A percentile compares a stretch with the other conserved stretches of the same genome.
phyloP scores from a whole-genome alignment of 1,284 basidiomycete species.

The Ganoderma lucidum region DNA sequence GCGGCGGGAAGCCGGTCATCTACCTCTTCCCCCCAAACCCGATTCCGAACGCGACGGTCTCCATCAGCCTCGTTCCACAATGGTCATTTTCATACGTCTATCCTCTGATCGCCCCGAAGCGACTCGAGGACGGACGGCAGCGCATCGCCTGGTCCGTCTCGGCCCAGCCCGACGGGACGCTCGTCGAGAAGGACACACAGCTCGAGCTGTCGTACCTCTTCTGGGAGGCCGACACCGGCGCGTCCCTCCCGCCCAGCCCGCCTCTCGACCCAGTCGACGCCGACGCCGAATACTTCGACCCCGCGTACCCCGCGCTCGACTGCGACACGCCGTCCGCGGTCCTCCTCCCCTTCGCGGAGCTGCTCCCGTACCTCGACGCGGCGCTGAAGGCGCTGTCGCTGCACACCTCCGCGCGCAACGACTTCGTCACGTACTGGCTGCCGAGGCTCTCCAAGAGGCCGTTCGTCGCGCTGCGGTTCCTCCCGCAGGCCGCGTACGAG shows the following conservation, averaged over 20 bases:
- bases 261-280: neutral
- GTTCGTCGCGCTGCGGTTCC: slow-evolving; percentile 54
- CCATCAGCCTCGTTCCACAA: slow-evolving; percentile 11
- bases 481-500: slow-evolving; percentile 51
- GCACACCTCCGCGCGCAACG: slow-evolving; percentile 50
- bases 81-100: slow-evolving; percentile 21
- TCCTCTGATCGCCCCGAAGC: slow-evolving; percentile 2
- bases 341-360: slow-evolving; percentile 37
- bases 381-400: slow-evolving; percentile 45
- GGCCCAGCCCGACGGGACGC: slow-evolving; percentile 2
- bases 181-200: neutral
- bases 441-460: slow-evolving; percentile 48
- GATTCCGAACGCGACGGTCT: neutral
- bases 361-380: slow-evolving; percentile 47
- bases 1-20: slow-evolving; percentile 13
- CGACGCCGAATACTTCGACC: slow-evolving; percentile 18
- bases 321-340: slow-evolving; percentile 27
- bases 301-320: neutral
- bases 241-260: neutral
- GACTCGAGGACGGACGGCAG: slow-evolving; percentile 7
- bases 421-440: slow-evolving; percentile 55
- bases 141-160: slow-evolving; percentile 31
- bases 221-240: slow-evolving; percentile 41
- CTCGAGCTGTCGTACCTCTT: slow-evolving; percentile 32
- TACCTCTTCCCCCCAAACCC: slow-evolving; percentile 15